phyloP scores from a whole-genome alignment of 305 asterid species.

The Coffea humblotiana region DNA sequence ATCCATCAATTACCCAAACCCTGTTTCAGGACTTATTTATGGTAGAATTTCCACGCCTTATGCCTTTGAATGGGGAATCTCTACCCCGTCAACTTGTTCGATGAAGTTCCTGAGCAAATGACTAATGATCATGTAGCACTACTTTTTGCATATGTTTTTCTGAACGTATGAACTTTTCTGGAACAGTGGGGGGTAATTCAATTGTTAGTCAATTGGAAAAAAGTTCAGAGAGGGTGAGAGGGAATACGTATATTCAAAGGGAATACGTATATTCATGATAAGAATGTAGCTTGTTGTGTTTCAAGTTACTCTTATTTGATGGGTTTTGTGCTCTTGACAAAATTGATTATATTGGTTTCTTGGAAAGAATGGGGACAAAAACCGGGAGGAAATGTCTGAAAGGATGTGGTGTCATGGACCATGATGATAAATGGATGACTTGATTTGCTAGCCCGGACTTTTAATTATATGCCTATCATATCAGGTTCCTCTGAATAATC shows the following conservation, averaged over 20 bases:
- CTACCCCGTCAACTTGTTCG: not conserved
- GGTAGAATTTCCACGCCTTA: too few species aligned
- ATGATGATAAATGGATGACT: constrained; percentile 22
- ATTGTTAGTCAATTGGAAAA: not conserved
- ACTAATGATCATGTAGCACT: not conserved
- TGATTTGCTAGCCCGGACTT: constrained; percentile 5
- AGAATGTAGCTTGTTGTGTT: constrained; percentile 1
- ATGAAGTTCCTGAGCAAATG: not conserved
- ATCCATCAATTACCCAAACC: not conserved
- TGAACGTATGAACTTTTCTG: not conserved
- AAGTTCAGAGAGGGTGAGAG: not conserved
- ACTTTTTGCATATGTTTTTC: not conserved
- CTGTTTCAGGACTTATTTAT: not conserved
- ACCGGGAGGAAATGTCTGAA: constrained; percentile 13
- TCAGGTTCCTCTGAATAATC: constrained; percentile 20
- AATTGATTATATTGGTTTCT: constrained; percentile 19
- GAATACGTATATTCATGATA: constrained; percentile 11
- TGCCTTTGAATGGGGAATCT: not conserved
- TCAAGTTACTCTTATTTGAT: constrained; percentile 12
- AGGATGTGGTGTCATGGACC: constrained; percentile 29
- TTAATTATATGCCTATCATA: constrained; percentile 13
- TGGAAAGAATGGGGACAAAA: constrained; percentile 17
- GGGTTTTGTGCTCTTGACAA: constrained; percentile 9
- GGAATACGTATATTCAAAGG: not conserved
- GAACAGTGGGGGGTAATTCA: too few species aligned